Conservation (phyloP, 257 asterid species). For the Nicotiana tabacum region DNA sequence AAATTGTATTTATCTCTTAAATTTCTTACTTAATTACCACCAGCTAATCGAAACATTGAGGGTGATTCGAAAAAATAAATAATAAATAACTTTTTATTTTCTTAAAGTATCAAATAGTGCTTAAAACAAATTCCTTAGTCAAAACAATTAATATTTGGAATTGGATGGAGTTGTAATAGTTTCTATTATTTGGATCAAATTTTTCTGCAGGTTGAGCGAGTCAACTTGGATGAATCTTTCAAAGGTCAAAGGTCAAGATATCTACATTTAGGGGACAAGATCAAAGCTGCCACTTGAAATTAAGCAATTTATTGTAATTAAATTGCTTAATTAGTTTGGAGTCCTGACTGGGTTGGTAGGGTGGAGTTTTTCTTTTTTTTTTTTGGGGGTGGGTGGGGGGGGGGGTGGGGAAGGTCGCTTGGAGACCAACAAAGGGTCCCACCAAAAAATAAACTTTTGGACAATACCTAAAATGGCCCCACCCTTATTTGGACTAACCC, state of each 20-base stretch:
- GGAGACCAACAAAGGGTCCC: not conserved
- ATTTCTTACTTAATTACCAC: too few species aligned
- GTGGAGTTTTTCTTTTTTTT: not conserved
- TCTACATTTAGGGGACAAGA: slow-evolving; percentile 6
- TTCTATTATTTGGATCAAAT: not conserved
- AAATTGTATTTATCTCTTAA: not conserved
- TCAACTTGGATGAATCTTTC: not conserved
- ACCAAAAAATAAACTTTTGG: not conserved
- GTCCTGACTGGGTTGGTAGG: not conserved
- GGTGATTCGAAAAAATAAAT: not conserved
- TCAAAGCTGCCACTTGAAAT: not conserved
- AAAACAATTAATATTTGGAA: not conserved
- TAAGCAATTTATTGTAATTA: not conserved
- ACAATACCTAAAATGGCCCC: not conserved
- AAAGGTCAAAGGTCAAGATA: slow-evolving; percentile 17
- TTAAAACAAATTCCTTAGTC: not conserved
- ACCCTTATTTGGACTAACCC: not conserved
- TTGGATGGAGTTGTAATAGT: not conserved
- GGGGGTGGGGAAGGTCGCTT: not conserved
- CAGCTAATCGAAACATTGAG: not conserved
- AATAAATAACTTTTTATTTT: not conserved
- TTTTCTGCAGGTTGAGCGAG: not conserved
- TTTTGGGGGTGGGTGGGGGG: not conserved
- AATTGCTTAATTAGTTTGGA: not conserved
- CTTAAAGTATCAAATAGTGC: not conserved